These are phyloP conservation scores for Keqinozyma sinolaborantium DNA, from an alignment of 1,139 yeast genomes.

Conservation along the genomic window DNA sequence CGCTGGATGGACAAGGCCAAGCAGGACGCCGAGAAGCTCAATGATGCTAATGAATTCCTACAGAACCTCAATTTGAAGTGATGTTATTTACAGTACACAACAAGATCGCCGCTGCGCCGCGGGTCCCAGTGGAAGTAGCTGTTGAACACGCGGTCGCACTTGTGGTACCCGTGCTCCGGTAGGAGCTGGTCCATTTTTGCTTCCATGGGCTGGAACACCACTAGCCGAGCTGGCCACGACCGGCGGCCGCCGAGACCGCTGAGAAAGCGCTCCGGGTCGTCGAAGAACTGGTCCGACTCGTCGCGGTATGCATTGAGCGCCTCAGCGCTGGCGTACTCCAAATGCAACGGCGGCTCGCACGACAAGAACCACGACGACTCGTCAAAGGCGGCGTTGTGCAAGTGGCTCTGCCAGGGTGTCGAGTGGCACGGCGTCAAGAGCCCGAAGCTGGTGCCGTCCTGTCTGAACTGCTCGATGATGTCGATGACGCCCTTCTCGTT, in stretches of 20 bases:
- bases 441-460: conserved; percentile 50
- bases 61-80: conserved; percentile 3
- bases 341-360: conserved; percentile 84
- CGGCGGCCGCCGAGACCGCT: conserved; percentile 25
- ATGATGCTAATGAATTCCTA: conserved; percentile 47
- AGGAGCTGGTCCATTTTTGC: conserved; percentile 38
- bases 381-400: conserved; percentile 59
- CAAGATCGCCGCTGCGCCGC: conserved; percentile 74
- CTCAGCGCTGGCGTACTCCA: conserved; percentile 15
- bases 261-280: conserved; percentile 50
- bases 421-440: conserved; percentile 95
- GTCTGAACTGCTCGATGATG: conserved; percentile 53
- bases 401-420: conserved; percentile 89
- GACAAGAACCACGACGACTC: conserved; percentile 67
- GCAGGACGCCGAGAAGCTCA: conserved; percentile 57
- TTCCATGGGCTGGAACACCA: conserved; percentile 66
- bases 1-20: conserved; percentile 61
- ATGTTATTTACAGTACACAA: conserved; percentile 41
- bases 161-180: conserved; percentile 39
- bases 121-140: conserved; percentile 84
- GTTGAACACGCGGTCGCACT: conserved; percentile 63
- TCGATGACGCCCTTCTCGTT: conserved; percentile 87
- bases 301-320: conserved; percentile 57
- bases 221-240: conserved; percentile 69
- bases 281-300: conserved; percentile 82